Conservation (phyloP, 495 filamentous ascomycete genomes). For the Aspergillus nanangensis region DNA sequence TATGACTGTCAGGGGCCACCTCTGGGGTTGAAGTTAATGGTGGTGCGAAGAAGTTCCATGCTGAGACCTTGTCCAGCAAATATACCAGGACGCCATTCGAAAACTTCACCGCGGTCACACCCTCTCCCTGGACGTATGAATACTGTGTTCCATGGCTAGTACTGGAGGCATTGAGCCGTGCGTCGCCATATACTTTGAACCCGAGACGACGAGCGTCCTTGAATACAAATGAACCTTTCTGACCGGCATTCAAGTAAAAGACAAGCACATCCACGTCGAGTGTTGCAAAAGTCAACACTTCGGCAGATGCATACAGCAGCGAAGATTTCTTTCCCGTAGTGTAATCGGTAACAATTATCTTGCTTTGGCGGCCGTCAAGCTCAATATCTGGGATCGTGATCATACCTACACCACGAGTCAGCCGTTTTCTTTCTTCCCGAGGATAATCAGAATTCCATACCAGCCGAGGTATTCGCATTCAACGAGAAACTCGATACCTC, state of each 20-base stretch:
- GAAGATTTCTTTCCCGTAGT: constrained; percentile 45
- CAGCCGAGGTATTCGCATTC: constrained; percentile 52
- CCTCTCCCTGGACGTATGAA: constrained; percentile 26
- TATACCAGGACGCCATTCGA: constrained; percentile 49
- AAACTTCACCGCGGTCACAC: constrained; percentile 45
- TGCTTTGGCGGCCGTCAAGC: constrained; percentile 65
- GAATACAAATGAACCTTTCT: constrained; percentile 53
- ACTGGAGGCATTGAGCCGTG: constrained; percentile 31
- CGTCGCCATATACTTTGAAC: constrained; percentile 41
- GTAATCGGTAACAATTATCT: constrained; percentile 70
- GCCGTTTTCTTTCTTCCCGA: too few species aligned
- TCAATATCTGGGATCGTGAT: constrained; percentile 59
- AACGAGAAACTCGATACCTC: constrained; percentile 53
- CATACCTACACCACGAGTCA: constrained; percentile 13
- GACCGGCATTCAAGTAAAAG: constrained; percentile 60
- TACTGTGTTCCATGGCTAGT: constrained; percentile 45
- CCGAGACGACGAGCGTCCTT: constrained; percentile 30
- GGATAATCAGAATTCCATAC: constrained; percentile 17
- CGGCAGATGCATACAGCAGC: constrained; percentile 65
- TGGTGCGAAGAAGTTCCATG: constrained; percentile 50
- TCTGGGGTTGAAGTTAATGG: constrained; percentile 30
- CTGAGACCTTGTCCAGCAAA: constrained; percentile 40
- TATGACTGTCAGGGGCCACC: constrained; percentile 48
- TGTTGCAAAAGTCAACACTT: constrained; percentile 58
- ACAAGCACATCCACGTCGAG: constrained; percentile 44